These are phyloP conservation scores for Eucalyptus urophylla DNA, from an alignment of 345 rosid species.

Conservation along the genomic window DNA sequence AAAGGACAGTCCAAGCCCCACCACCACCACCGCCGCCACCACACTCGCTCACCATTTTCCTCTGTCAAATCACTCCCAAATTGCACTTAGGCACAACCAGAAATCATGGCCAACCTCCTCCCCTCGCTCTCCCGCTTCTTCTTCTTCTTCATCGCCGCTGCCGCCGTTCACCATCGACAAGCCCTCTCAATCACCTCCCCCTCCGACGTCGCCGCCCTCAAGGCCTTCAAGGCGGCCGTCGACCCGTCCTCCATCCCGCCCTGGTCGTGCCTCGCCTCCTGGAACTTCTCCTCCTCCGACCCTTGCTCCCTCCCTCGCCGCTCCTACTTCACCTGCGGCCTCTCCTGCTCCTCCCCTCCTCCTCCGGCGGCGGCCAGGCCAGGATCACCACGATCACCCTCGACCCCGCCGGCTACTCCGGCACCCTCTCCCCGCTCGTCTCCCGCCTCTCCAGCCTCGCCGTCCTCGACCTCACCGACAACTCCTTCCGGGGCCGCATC, in stretches of 20 bases:
- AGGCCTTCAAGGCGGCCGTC: constrained; percentile 2
- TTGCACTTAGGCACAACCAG: not conserved
- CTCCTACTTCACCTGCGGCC: constrained; percentile 10
- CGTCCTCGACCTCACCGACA: constrained; percentile 62
- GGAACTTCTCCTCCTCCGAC: constrained; percentile 7
- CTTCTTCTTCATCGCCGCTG: not conserved
- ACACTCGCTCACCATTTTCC: not conserved
- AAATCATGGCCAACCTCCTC: not conserved
- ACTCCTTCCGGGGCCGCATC: constrained; percentile 50
- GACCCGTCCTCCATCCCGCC: not conserved
- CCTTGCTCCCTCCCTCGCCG: constrained; percentile 12
- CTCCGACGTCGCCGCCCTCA: constrained; percentile 5
- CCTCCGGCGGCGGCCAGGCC: not conserved
- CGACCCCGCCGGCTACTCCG: constrained; percentile 76
- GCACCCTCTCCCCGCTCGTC: constrained; percentile 53
- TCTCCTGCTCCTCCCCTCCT: constrained; percentile 6
- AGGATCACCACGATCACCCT: constrained; percentile 39
- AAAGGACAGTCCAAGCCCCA: not conserved
- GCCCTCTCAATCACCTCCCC: not conserved
- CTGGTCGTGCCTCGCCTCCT: constrained; percentile 10
- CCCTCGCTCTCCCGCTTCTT: not conserved
- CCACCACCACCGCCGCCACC: not conserved
- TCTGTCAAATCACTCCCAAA: not conserved
- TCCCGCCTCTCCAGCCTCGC: constrained; percentile 48
- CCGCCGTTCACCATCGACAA: not conserved